Conservation (phyloP, 1,284 basidiomycete genomes). For the Ustilago shanxiensis region DNA sequence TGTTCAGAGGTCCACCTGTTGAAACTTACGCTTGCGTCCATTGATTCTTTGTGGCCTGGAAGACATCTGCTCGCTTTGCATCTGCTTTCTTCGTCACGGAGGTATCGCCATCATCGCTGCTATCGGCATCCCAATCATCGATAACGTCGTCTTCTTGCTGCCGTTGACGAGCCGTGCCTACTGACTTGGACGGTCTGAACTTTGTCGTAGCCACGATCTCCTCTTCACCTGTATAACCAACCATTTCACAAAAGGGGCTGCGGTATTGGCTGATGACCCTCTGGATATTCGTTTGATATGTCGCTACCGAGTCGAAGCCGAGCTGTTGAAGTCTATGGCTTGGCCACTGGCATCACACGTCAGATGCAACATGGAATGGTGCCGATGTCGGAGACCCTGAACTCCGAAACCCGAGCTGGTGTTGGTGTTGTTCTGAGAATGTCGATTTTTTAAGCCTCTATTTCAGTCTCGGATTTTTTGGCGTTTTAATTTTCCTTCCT, state of each 20-base stretch:
- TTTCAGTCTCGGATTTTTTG: slow-evolving; percentile 14
- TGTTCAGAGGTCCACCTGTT: background rate
- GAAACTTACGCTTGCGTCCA: slow-evolving; percentile 48
- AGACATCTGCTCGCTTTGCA: slow-evolving; percentile 22
- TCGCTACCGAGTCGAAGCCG: background rate
- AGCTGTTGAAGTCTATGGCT: background rate
- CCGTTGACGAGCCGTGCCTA: slow-evolving; percentile 6
- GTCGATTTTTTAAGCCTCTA: slow-evolving; percentile 4
- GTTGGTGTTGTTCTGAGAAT: background rate
- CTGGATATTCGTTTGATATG: background rate
- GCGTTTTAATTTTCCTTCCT: slow-evolving; percentile 3
- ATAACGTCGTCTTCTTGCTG: slow-evolving; percentile 26
- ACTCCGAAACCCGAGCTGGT: slow-evolving; percentile 6
- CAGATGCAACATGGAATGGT: background rate
- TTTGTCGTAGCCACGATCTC: slow-evolving; percentile 41
- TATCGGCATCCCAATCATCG: slow-evolving; percentile 54
- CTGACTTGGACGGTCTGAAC: slow-evolving; percentile 34
- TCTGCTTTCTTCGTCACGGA: background rate
- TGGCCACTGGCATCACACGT: background rate
- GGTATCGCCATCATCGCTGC: slow-evolving; percentile 26
- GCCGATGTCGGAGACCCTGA: background rate
- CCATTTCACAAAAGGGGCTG: background rate
- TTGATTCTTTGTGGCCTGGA: slow-evolving; percentile 35
- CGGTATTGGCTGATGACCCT: background rate
- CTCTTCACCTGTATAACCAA: background rate